A percentile compares a stretch with the other conserved stretches of the same genome.
Conservation (phyloP, 768 basidiomycete species). For the Psilocybe cubensis region DNA sequence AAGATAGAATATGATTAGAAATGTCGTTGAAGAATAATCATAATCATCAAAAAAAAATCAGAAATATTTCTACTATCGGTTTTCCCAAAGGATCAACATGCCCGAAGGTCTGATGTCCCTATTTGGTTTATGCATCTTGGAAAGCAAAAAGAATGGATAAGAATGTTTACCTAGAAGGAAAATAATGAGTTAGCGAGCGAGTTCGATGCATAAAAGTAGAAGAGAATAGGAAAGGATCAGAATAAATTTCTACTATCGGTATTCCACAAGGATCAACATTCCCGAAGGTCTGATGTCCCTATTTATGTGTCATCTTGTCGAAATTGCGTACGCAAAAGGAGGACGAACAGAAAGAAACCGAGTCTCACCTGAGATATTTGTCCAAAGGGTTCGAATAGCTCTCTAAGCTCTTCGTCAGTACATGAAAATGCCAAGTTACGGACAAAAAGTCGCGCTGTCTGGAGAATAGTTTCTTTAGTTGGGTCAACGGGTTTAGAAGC, state of each 20-base stretch:
- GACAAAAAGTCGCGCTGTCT: conserved; percentile 83
- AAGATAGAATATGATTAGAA: not conserved
- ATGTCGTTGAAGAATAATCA: not conserved
- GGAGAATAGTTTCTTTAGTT: conserved; percentile 59
- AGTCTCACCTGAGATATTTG: conserved; percentile 73
- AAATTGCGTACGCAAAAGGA: conserved; percentile 12
- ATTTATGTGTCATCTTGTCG: conserved; percentile 50
- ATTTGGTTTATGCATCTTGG: conserved; percentile 34
- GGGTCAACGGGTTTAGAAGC: conserved; percentile 34
- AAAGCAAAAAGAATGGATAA: conserved; percentile 2
- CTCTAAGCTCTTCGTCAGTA: conserved; percentile 67
- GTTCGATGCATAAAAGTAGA: not conserved
- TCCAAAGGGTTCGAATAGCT: conserved; percentile 72
- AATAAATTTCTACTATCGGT: conserved; percentile 64
- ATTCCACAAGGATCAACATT: conserved; percentile 61
- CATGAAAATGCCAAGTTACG: conserved; percentile 95
- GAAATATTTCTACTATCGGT: conserved; percentile 66
- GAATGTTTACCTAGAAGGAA: conserved; percentile 41
- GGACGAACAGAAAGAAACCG: not conserved
- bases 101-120: conserved; percentile 72
- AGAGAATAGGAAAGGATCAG: conserved; percentile 28
- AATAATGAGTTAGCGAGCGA: conserved; percentile 9
- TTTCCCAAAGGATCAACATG: conserved; percentile 61
- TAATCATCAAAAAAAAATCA: conserved; percentile 27
- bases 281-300: conserved; percentile 72